These are phyloP conservation scores for Iris pallida DNA, from an alignment of 116 monocot species.

Conservation along the genomic window DNA sequence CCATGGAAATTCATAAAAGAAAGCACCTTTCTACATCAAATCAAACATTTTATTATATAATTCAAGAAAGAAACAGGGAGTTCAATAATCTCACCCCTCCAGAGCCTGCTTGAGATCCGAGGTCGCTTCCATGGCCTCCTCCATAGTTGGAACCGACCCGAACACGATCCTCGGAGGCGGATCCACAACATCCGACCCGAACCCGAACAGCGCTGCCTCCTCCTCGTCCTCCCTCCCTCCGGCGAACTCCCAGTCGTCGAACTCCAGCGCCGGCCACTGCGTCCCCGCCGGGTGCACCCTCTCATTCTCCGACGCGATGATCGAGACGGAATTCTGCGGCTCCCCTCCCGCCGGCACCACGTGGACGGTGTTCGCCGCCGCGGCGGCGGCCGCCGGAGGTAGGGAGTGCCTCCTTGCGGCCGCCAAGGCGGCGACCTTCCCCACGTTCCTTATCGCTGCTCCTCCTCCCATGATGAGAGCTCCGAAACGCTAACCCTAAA, in stretches of 20 bases:
- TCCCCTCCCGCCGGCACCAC: background rate
- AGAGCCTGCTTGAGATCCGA: conserved; percentile 26
- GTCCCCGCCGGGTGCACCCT: background rate
- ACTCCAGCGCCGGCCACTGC: conserved; percentile 22
- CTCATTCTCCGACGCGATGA: background rate
- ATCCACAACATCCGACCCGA: background rate
- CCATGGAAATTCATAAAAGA: background rate
- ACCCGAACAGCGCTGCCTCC: background rate
- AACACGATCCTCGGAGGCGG: conserved; percentile 39
- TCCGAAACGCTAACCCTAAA: background rate
- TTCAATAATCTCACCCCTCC: conserved; percentile 11
- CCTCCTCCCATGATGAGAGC: conserved; percentile 37
- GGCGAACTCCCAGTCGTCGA: conserved; percentile 35
- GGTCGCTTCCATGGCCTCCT: conserved; percentile 41
- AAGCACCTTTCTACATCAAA: background rate
- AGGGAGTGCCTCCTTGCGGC: conserved; percentile 7
- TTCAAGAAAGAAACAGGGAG: too few species aligned
- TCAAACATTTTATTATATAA: background rate
- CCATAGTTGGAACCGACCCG: conserved; percentile 32
- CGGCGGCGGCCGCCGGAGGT: background rate
- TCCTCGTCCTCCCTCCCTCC: conserved; percentile 14
- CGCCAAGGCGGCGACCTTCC: conserved; percentile 21
- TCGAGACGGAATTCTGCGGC: background rate
- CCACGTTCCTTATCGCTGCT: conserved; percentile 28
- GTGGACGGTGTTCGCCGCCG: background rate